Evolutionary conservation across 345 rosid species (phyloP), one percentile per base, ranked within the genome.

Genomic region (Sisymbrium irio): DNA sequence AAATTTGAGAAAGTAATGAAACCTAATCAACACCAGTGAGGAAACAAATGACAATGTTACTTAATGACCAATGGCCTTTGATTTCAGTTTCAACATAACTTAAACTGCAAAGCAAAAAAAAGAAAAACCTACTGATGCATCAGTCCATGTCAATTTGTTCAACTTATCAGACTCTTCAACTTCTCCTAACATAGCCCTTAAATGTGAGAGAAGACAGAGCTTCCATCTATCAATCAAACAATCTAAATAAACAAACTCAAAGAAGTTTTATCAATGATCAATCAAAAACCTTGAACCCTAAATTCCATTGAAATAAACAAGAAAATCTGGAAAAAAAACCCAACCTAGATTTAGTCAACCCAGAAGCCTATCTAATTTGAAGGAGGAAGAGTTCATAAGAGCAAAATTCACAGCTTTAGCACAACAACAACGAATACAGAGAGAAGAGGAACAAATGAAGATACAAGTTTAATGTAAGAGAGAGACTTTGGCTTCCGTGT

Each of bases 131-230:
- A 89, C 96, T 51, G 71, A 85, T 13, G 66, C 59, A 74, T 85
- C 87, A 78, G 41, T 67, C 97, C 95, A 89, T 4, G 95, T 86
- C 44, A 83, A 69, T 27, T 65, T 79, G 51, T 87, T 91, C 85
- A 91, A 72, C 64, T 81, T 79, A 60, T 37, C 65, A 1, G 95
- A 86, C 9, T 83, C 88, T 42, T 73, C 78, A 71, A 86, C 84
- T 15, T 76, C 81, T 51, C 95, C 97, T 94, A 79, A 94, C 81
- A 3, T 95, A 82, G 8, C 97, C 97, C 81, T 84, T 86, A 80
- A 78, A 86, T 0, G 85, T 36, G 6, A 91, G 85, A 54, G 85
- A 80, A 42, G 82, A 84, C 18, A 87, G 66, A 40, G 84, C 71
- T 76, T 85, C 94, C 98, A 88, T 91, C 94, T 84, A 12, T 9